Conservation (phyloP, 192 early-diverging fungal genomes). For the Podila epicladia region DNA sequence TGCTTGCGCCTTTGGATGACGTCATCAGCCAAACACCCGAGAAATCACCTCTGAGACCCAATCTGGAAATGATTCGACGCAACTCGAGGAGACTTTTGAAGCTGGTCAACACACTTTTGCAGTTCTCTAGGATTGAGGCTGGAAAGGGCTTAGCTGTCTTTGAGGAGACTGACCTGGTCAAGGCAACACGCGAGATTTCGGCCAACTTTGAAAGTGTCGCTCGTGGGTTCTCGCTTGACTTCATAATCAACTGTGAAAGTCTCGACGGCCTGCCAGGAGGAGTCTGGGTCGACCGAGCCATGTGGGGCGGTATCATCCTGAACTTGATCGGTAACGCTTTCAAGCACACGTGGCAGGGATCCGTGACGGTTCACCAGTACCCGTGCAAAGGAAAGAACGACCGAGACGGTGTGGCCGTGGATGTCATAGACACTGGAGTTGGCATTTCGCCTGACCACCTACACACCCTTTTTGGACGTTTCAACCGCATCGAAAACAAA, state of each 20-base stretch:
- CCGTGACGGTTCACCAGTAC: slow-evolving; percentile 61
- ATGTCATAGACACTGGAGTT: slow-evolving; percentile 50
- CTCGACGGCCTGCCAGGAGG: slow-evolving; percentile 18
- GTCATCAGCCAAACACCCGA: slow-evolving; percentile 32
- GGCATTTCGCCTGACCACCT: slow-evolving; percentile 63
- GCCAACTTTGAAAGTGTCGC: slow-evolving; percentile 65
- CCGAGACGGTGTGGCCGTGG: slow-evolving; percentile 42
- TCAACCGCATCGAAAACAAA: slow-evolving; percentile 65
- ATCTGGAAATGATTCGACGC: slow-evolving; percentile 54
- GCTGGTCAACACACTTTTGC: slow-evolving; percentile 65
- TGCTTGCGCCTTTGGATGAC: slow-evolving; percentile 64
- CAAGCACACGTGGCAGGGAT: slow-evolving; percentile 60
- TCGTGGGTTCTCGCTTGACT: slow-evolving; percentile 55
- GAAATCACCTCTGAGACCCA: slow-evolving; percentile 19
- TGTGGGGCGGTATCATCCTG: slow-evolving; percentile 71
- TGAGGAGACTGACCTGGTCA: slow-evolving; percentile 55
- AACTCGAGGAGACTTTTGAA: slow-evolving; percentile 63
- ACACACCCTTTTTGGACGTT: slow-evolving; percentile 63
- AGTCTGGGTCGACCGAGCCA: slow-evolving; percentile 64
- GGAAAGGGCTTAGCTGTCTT: slow-evolving; percentile 64
- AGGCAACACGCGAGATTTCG: slow-evolving; percentile 58
- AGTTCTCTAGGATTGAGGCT: slow-evolving; percentile 64
- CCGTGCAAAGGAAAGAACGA: slow-evolving; percentile 43
- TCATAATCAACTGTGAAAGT: slow-evolving; percentile 48
- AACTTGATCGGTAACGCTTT: slow-evolving; percentile 64